Evolutionary conservation across 2,329 filamentous ascomycete species (phyloP), one percentile per base, ranked within the genome.

Genomic region (Thielaviopsis punctulata): DNA sequence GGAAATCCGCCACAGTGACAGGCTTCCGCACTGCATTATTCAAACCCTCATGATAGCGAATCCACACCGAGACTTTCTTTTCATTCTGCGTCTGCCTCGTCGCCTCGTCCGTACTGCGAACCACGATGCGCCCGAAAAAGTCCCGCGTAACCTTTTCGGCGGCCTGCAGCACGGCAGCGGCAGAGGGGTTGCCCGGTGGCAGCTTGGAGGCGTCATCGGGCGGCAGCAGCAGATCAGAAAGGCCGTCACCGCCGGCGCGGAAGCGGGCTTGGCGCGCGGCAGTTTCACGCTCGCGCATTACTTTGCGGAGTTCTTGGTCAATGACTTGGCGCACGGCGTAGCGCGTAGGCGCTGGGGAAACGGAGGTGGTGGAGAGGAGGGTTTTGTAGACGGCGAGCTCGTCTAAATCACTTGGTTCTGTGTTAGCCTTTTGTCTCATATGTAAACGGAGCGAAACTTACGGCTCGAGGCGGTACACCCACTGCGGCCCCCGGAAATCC

Each of bases 401-500:
- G 65, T 98, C 92, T n/a, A 98, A 73, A 53, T 79, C 73, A 45
- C 76, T 79, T 27, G 13, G 22, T 8, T 5, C 6, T 4, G 22
- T 21, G 13, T n/a, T 13, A 5, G 12, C 12, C 22, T 22, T 5
- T 45, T 2, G 12, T 4, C 18, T 3, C 19, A 4, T 27, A 27
- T 27, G 10, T 27, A 27, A 6, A 27, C 4, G 21, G 21, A 25
- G n/a, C n/a, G n/a, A 39, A 19, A 80, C 83, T 73, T 70, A 89
- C 75, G 92, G 92, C 62, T 96, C 90, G 86, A 98, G 89, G 51
- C 92, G 80, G 65, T 94, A 96, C 8, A 94, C 82, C 75, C 81
- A 96, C 58, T 79, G 73, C 18, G 73, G 68, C n/a, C 78, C 75
- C 4, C 72, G 64, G 7, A 75, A 74, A 33, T 85, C 82, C 12